Evolutionary conservation across 345 rosid genomes (phyloP).

Genomic region (Arabidopsis arenosa): DNA sequence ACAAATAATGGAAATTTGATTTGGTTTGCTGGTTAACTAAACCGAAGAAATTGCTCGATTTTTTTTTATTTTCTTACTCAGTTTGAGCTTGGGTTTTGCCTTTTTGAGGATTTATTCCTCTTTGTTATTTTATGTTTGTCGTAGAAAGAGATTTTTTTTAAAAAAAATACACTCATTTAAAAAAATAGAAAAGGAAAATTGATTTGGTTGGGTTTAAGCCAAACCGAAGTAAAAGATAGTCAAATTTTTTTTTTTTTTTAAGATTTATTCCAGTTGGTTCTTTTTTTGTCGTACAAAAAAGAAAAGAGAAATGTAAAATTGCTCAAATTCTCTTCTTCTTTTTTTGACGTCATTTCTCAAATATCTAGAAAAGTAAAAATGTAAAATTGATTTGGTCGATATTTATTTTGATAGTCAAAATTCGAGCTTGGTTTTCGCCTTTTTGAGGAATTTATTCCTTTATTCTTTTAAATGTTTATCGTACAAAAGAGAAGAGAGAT

Average conservation of each 20-base stretch:
- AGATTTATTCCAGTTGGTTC: not conserved
- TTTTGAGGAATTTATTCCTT: not conserved
- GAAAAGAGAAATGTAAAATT: not conserved
- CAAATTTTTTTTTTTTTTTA: not conserved
- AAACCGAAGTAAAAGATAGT: not conserved
- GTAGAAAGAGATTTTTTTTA: no score
- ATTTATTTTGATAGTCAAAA: not conserved
- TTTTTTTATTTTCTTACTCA: no score
- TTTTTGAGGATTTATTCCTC: no score
- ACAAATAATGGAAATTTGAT: no score
- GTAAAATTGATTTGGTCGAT: not conserved
- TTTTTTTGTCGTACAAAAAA: not conserved
- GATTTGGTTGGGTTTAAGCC: not conserved
- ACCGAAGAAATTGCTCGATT: no score
- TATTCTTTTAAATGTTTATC: not conserved
- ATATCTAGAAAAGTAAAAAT: not conserved
- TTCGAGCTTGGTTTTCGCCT: slow-evolving; percentile 2
- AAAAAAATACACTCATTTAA: no score
- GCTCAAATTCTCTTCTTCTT: not conserved
- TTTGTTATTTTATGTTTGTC: no score
- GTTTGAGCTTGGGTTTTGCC: not conserved
- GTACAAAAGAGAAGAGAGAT: not conserved
- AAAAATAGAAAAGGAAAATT: no score
- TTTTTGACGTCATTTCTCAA: no score
- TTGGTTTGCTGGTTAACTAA: no score